These are phyloP conservation scores for Stagonosporopsis vannaccii DNA, from an alignment of 2,329 filamentous ascomycete species.

Conservation along the genomic window DNA sequence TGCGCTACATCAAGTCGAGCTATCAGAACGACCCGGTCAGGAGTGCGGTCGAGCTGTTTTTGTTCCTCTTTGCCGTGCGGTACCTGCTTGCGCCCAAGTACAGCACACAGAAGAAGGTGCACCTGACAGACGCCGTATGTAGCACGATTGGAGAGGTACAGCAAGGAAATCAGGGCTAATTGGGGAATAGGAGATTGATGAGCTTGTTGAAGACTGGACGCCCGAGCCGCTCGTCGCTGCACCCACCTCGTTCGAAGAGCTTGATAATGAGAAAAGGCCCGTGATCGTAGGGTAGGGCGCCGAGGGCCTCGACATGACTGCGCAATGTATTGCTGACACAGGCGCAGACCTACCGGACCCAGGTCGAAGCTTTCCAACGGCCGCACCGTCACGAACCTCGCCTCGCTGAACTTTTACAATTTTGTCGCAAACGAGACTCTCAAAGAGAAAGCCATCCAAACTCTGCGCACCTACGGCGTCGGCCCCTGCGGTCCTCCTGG, in stretches of 20 bases:
- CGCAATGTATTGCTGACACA: constrained; percentile 20
- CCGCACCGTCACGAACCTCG: constrained; percentile 90
- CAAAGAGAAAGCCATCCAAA: constrained; percentile 94
- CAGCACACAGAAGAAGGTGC: constrained; percentile 87
- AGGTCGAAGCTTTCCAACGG: constrained; percentile 89
- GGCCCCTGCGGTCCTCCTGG: constrained; percentile 96
- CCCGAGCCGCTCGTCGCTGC: constrained; percentile 87
- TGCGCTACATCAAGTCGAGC: constrained; percentile 94
- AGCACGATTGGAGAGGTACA: not conserved
- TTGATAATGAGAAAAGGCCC: constrained; percentile 83
- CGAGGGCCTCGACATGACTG: not conserved
- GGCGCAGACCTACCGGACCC: constrained; percentile 78
- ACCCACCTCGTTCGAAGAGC: constrained; percentile 76
- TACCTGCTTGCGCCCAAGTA: constrained; percentile 94
- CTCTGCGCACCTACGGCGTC: constrained; percentile 92
- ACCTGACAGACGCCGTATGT: constrained; percentile 78
- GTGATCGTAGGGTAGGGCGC: constrained; percentile 79
- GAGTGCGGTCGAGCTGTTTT: constrained; percentile 88
- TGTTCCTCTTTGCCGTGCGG: constrained; percentile 93
- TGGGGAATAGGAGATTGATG: constrained; percentile 79
- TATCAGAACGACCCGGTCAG: constrained; percentile 97
- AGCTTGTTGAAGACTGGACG: constrained; percentile 94
- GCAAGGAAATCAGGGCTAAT: constrained; percentile 21
- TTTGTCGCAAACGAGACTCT: constrained; percentile 91
- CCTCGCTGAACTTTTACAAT: constrained; percentile 97